These are phyloP conservation scores for Xylariaceae sp. DNA, from an alignment of 2,329 filamentous ascomycete genomes.

Conservation along the genomic window DNA sequence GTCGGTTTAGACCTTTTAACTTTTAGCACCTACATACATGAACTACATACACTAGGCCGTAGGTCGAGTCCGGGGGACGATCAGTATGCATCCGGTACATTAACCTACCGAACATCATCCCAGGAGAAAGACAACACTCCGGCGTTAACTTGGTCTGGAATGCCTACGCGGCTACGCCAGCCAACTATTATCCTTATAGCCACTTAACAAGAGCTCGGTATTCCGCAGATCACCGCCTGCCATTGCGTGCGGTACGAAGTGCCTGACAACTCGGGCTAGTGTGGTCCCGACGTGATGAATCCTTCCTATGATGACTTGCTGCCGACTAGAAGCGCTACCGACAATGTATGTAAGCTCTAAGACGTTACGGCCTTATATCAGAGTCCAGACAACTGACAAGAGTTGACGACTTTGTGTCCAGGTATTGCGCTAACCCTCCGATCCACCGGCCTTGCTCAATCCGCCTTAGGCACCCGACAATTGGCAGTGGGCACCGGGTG, in stretches of 20 bases:
- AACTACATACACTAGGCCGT: neutral
- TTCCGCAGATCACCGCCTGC: too few relatives aligned
- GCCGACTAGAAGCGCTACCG: neutral
- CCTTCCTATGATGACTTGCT: neutral
- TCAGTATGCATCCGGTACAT: constrained; percentile 16
- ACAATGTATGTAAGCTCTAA: neutral
- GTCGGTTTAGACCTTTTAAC: neutral
- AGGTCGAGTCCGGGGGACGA: constrained; percentile 11
- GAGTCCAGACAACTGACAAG: neutral
- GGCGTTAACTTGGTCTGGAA: too few relatives aligned
- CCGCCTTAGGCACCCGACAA: neutral
- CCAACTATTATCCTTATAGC: neutral
- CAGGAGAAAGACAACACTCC: neutral
- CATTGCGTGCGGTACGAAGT: too few relatives aligned
- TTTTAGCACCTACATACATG: neutral
- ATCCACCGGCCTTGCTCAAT: neutral
- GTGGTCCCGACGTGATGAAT: neutral
- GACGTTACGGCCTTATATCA: neutral
- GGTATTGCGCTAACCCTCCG: neutral
- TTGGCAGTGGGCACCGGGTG: neutral
- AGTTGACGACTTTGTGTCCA: neutral
- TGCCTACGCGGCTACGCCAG: neutral
- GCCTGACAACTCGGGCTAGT: too few relatives aligned
- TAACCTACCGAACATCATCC: neutral
- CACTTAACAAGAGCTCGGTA: too few relatives aligned